Percentiles rank a stretch among this genome's conserved stretches.
Evolutionary conservation across 352 stramenopile species (phyloP).

Genomic region (Phytopythium oedochilum): DNA sequence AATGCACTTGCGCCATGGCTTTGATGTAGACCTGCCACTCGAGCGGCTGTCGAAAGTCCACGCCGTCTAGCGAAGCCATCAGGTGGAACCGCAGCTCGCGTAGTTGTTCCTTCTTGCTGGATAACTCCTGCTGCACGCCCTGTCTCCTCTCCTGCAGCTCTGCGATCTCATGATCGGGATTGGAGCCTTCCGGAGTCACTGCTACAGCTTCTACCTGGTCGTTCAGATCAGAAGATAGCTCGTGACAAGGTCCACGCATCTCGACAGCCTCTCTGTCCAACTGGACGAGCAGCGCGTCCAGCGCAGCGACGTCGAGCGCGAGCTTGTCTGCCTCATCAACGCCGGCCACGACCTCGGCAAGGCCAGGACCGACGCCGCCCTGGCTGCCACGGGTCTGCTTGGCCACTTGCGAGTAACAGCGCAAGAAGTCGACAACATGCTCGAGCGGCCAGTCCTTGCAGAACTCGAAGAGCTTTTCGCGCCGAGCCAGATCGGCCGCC

Average conservation of each 20-base stretch:
- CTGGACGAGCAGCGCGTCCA: constrained; percentile 34
- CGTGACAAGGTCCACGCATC: too few species aligned
- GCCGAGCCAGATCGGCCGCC: constrained; percentile 33
- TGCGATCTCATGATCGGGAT: background rate
- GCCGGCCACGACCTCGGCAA: background rate
- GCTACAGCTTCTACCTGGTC: background rate
- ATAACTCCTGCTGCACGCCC: constrained; percentile 18
- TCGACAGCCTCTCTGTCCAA: constrained; percentile 45
- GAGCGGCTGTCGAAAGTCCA: constrained; percentile 40
- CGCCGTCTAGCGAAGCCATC: constrained; percentile 47
- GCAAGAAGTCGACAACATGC: constrained; percentile 42
- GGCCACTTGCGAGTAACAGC: constrained; percentile 50
- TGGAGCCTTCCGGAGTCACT: too few species aligned
- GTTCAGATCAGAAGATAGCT: background rate
- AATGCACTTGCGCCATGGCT: constrained; percentile 39
- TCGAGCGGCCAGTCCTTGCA: constrained; percentile 56
- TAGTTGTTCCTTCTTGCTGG: constrained; percentile 22
- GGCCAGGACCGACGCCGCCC: background rate
- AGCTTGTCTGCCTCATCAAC: constrained; percentile 27
- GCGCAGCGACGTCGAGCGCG: constrained; percentile 19
- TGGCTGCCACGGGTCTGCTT: background rate
- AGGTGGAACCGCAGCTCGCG: constrained; percentile 43
- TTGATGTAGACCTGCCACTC: constrained; percentile 58
- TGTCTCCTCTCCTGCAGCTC: constrained; percentile 22
- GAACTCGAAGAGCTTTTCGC: constrained; percentile 49